Base-by-base conservation (phyloP, 2,329 filamentous ascomycete species). In the Fusarium liriodendri region DNA sequence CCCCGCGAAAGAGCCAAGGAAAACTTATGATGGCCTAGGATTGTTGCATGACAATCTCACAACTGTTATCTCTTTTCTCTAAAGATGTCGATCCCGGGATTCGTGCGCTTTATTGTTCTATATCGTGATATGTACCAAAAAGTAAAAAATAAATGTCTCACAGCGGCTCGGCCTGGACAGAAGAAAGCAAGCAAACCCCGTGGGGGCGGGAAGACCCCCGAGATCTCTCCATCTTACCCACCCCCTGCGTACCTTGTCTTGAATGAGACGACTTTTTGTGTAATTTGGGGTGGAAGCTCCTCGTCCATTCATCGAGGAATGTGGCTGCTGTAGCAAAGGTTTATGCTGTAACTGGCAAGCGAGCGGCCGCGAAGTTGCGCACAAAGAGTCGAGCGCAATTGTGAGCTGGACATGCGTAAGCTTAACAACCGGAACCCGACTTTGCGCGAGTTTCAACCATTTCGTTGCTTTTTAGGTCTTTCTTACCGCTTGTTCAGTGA, bases 21-120 rank as follows among this genome's bases (percentile, higher is more conserved):
- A 58, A 58, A 60, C 69, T 63, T 54, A 62, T 67, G 59, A 64
- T 74, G n/a, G 20, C 8, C 64, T 54, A 60, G 59, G 42, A 64
- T 63, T 70, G 18, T 69, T 64, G 62, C 57, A 67, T 74, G 65
- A 67, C 32, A 45, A 29, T 52, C 40, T 59, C 45, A 33, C 45
- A 45, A 38, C 35, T 32, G 40, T 45, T 54, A 27, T 64, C 47
- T 58, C 33, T 61, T 61, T 59, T 8, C 37, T 58, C 35, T 35
- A 22, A 4, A 47, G 37, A 58, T 50, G 35, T 37, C 38, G 50
- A 50, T 38, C 52, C 74, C 14, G n/a, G 62, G 27, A 64, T 64
- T 58, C 62, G 20, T 47, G 64, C 42, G 25, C 32, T 6, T 35
- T 64, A 22, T 42, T 9, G 8, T 32, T 40, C 22, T 32, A 9